Evolutionary conservation across 2,329 filamentous ascomycete genomes (phyloP).

Genomic region (Cordyceps sp.): DNA sequence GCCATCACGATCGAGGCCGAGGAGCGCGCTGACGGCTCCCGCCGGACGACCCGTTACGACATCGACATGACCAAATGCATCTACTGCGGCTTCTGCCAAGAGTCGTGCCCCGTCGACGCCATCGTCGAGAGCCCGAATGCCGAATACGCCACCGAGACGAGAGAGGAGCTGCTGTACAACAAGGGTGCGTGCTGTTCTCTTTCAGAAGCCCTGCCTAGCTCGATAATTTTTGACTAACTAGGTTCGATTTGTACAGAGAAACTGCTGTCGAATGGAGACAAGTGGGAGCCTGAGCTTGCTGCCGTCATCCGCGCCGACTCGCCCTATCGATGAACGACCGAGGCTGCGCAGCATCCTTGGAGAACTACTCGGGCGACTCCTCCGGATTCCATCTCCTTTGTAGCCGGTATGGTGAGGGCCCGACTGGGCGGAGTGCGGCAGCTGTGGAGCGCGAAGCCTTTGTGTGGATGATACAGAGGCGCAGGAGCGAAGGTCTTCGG

Average conservation of each 20-base stretch:
- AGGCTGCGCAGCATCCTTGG: background rate
- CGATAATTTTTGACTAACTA: conserved; percentile 7
- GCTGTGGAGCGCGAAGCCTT: too few relatives aligned
- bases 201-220: background rate
- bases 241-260: conserved; percentile 42
- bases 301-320: conserved; percentile 85
- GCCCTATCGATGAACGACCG: conserved; percentile 55
- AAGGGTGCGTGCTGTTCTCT: conserved; percentile 37
- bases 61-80: conserved; percentile 99
- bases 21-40: conserved; percentile 88
- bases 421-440: too few relatives aligned
- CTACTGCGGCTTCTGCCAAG: conserved; percentile 98
- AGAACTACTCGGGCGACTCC: too few relatives aligned
- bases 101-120: conserved; percentile 95
- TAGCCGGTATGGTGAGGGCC: too few relatives aligned
- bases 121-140: conserved; percentile 51
- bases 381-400: background rate
- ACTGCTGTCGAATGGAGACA: conserved; percentile 74
- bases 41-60: conserved; percentile 92
- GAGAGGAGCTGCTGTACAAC: conserved; percentile 94
- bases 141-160: conserved; percentile 48
- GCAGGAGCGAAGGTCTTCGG: too few relatives aligned
- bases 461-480: too few relatives aligned
- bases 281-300: conserved; percentile 95
- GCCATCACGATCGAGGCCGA: conserved; percentile 99